A percentile compares a stretch with the other conserved stretches of the same genome.
phyloP scores from a whole-genome alignment of 148 eudicot species.

The Diospyros lotus region DNA sequence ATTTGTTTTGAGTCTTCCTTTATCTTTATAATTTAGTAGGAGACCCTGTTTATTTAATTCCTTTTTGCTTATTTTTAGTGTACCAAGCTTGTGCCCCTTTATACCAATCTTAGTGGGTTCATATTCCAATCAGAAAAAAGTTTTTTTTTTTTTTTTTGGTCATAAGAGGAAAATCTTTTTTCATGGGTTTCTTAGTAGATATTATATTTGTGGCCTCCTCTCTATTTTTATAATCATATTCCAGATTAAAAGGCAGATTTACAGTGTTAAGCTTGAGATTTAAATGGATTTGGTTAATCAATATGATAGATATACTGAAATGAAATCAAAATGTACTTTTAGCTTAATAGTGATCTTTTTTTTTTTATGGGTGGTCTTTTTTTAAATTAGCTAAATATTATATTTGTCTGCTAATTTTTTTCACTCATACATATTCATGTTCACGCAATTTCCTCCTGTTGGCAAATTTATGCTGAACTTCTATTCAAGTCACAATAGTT shows the following conservation, averaged over 20 bases:
- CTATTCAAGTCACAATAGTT: background rate
- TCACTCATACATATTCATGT: background rate
- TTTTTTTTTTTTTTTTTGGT: no score
- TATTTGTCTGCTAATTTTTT: background rate
- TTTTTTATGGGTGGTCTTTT: background rate
- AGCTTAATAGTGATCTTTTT: background rate
- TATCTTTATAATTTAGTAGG: no score
- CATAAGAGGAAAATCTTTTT: no score
- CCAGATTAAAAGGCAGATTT: background rate
- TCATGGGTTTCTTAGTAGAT: no score
- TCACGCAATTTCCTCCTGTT: background rate
- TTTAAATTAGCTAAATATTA: no score
- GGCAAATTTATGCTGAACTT: background rate
- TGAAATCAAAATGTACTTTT: background rate
- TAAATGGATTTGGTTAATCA: background rate
- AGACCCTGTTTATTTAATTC: no score
- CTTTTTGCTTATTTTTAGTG: no score
- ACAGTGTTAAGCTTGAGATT: background rate
- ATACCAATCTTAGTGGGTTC: no score
- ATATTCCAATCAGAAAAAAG: no score
- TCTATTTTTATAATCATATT: background rate
- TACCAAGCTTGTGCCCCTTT: no score
- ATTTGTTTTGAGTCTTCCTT: no score
- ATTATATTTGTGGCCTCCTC: background rate
- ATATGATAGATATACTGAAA: background rate